Percentiles rank a stretch among this genome's conserved stretches.
Conservation (phyloP, 2,329 filamentous ascomycete genomes). For the Cladosporium sp. region DNA sequence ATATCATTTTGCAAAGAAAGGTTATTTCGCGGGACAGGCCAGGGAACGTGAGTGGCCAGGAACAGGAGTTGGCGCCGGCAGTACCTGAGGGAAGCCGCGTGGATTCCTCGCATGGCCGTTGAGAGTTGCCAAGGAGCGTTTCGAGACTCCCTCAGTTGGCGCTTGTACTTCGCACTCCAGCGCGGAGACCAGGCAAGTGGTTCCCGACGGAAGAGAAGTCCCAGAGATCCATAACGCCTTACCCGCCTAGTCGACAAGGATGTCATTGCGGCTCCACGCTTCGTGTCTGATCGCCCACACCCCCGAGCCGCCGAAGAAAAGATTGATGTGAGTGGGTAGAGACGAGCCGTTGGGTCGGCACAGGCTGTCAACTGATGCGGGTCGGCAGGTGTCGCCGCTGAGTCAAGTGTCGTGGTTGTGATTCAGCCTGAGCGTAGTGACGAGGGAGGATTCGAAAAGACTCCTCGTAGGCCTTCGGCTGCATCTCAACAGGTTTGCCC, state of each 20-base stretch:
- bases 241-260: slow-evolving; percentile 2
- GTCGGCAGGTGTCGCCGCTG: not conserved
- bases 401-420: not conserved
- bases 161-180: slow-evolving; percentile 3
- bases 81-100: slow-evolving; percentile 20
- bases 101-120: slow-evolving; percentile 18
- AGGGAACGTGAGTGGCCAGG: slow-evolving; percentile 10
- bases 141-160: slow-evolving; percentile 6
- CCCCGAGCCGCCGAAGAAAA: slow-evolving; percentile 4
- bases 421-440: not conserved
- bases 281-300: not conserved
- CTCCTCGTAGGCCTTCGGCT: not conserved
- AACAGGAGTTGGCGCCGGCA: slow-evolving; percentile 9
- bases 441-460: not conserved
- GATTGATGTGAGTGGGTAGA: not conserved
- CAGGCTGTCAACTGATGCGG: slow-evolving; percentile 1
- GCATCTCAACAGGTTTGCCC: slow-evolving; percentile 4
- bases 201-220: not conserved
- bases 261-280: slow-evolving; percentile 16
- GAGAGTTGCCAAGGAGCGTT: slow-evolving; percentile 16
- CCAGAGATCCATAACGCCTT: slow-evolving; percentile 11
- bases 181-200: slow-evolving; percentile 11
- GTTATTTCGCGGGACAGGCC: slow-evolving; percentile 11
- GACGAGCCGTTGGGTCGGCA: slow-evolving; percentile 5
- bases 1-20: slow-evolving; percentile 7